Evolutionary conservation across 805 yeast genomes (phyloP).

Genomic region (Tanozyma kutaoensis): DNA sequence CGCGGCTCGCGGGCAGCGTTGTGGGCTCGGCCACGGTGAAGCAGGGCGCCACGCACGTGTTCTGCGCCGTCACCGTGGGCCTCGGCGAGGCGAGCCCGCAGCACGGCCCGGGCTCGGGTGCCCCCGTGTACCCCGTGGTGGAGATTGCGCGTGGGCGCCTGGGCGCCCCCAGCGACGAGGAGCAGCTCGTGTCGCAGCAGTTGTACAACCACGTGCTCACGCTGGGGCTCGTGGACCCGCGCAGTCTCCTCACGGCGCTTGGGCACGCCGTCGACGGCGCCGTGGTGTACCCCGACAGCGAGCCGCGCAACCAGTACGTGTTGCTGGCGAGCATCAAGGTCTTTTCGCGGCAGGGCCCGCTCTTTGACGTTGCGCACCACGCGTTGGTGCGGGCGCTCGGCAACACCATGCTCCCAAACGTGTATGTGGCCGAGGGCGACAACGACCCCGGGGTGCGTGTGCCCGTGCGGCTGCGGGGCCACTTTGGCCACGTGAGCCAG

Average conservation of each 20-base stretch:
- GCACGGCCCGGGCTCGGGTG: constrained; percentile 6
- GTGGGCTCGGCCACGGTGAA: constrained; percentile 61
- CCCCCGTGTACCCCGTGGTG: constrained; percentile 54
- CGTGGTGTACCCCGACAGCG: constrained; percentile 52
- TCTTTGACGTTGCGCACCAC: constrained; percentile 64
- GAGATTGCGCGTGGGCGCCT: constrained; percentile 62
- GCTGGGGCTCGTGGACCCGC: constrained; percentile 31
- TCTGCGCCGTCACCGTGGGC: constrained; percentile 61
- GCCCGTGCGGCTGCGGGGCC: constrained; percentile 38
- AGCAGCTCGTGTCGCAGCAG: constrained; percentile 58
- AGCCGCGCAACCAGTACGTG: constrained; percentile 25
- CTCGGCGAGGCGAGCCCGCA: constrained; percentile 32
- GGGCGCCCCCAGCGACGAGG: constrained; percentile 82
- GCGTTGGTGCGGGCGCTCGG: constrained; percentile 52
- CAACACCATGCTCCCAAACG: constrained; percentile 49
- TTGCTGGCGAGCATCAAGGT: constrained; percentile 65
- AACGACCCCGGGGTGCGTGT: constrained; percentile 38
- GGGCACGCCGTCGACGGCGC: constrained; percentile 3
- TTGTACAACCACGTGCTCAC: constrained; percentile 48
- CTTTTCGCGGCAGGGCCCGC: constrained; percentile 71
- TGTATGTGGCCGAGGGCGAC: constrained; percentile 45
- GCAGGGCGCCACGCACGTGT: constrained; percentile 59
- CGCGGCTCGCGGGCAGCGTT: constrained; percentile 17
- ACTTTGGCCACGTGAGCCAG: constrained; percentile 33
- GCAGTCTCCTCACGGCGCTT: too few species aligned